Evolutionary conservation across 2,329 filamentous ascomycete species (phyloP).

Genomic region (Arthrobotrys megalospora): DNA sequence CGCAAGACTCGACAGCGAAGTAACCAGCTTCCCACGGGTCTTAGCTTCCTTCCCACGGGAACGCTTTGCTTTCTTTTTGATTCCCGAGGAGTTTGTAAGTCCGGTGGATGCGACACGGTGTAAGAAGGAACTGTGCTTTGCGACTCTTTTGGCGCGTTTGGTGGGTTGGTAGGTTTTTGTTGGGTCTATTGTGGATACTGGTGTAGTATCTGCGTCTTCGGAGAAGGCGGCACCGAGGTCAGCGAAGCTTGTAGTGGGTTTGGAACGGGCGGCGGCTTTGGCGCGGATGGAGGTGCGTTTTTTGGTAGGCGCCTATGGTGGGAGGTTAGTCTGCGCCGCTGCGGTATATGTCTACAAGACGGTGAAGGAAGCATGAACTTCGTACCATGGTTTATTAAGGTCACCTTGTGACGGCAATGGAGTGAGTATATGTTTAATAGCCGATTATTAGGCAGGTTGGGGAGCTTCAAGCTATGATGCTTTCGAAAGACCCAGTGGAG

Average conservation of each 20-base stretch:
- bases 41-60: conserved; percentile 53
- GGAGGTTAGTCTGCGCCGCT: background rate
- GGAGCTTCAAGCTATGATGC: background rate
- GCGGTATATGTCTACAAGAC: background rate
- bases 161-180: conserved; percentile 44
- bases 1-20: conserved; percentile 54
- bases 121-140: conserved; percentile 56
- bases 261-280: conserved; percentile 47
- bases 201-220: conserved; percentile 16
- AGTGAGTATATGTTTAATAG: background rate
- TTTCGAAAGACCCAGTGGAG: background rate
- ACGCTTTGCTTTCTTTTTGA: conserved; percentile 54
- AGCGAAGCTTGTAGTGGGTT: conserved; percentile 47
- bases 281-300: conserved; percentile 59
- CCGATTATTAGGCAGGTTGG: background rate
- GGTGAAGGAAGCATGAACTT: background rate
- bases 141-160: conserved; percentile 47
- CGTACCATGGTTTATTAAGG: conserved; percentile 6
- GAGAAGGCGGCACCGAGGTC: conserved; percentile 44
- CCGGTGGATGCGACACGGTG: conserved; percentile 50
- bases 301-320: conserved; percentile 48
- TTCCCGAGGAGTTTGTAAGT: conserved; percentile 47
- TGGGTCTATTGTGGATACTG: background rate
- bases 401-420: background rate
- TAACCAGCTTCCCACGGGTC: conserved; percentile 44